Conservation (phyloP, 1,284 basidiomycete genomes). For the Trichosporon ovoides region DNA sequence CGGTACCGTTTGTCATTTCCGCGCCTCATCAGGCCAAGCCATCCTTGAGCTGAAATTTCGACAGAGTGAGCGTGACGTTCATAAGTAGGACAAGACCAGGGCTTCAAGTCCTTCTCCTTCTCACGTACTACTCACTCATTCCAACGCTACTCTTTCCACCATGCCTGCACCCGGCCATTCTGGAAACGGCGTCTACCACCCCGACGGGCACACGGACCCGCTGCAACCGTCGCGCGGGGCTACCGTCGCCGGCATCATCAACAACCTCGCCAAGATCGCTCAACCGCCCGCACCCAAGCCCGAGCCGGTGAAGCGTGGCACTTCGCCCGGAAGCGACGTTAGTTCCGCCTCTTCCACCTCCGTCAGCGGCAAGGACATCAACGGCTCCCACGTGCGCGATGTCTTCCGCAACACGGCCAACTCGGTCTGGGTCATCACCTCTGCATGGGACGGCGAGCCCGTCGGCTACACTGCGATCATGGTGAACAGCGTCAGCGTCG, state of each 20-base stretch:
- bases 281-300: neutral
- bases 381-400: conserved; percentile 7
- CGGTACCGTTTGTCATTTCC: neutral
- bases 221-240: neutral
- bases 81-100: neutral
- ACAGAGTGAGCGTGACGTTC: neutral
- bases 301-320: neutral
- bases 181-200: conserved; percentile 1
- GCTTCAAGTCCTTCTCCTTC: neutral
- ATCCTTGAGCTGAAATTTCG: neutral
- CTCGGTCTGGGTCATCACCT: conserved; percentile 16
- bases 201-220: neutral
- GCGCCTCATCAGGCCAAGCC: neutral
- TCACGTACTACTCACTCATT: neutral
- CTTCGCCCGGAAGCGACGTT: neutral
- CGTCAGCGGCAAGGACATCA: conserved; percentile 2
- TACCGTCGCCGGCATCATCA: conserved; percentile 16
- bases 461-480: conserved; percentile 19
- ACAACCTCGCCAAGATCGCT: conserved; percentile 7
- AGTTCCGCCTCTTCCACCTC: neutral
- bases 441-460: conserved; percentile 9
- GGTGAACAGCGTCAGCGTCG: conserved; percentile 17
- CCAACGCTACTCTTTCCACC: neutral
- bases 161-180: conserved; percentile 2
- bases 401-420: conserved; percentile 15